Evolutionary conservation across 2,329 filamentous ascomycete species (phyloP).

Genomic region (Colletotrichum lupini): DNA sequence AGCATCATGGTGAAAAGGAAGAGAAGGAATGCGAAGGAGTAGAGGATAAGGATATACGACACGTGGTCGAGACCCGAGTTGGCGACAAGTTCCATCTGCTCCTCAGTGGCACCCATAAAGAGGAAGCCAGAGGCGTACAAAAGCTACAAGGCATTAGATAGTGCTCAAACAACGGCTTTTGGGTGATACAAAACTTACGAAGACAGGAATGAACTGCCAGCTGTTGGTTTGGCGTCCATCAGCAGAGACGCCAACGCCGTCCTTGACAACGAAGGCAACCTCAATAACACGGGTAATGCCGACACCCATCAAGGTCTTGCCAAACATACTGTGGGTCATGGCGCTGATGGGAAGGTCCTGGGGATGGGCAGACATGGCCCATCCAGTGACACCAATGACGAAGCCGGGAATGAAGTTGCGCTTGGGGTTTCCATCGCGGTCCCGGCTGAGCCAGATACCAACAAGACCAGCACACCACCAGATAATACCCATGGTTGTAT

Average conservation of each 20-base stretch:
- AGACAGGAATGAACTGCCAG: constrained; percentile 66
- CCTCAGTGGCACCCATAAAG: constrained; percentile 97
- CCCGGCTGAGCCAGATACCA: constrained; percentile 91
- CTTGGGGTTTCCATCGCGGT: constrained; percentile 85
- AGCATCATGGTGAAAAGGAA: constrained; percentile 94
- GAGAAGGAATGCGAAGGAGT: constrained; percentile 87
- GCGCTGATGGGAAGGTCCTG: constrained; percentile 86
- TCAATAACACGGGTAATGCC: constrained; percentile 89
- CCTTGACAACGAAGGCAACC: constrained; percentile 86
- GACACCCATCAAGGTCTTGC: constrained; percentile 93
- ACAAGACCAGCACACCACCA: constrained; percentile 97
- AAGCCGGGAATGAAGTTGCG: constrained; percentile 93
- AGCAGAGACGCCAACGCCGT: constrained; percentile 72
- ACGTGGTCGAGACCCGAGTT: constrained; percentile 85
- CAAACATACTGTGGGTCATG: constrained; percentile 89
- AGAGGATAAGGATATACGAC: constrained; percentile 91
- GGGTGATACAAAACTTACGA: constrained; percentile 57
- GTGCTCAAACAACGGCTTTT: not conserved
- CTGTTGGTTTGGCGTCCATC: constrained; percentile 76
- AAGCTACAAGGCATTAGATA: constrained; percentile 64
- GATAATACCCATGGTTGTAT: constrained; percentile 99
- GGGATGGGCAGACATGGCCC: constrained; percentile 93
- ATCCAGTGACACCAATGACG: constrained; percentile 91
- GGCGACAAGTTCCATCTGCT: constrained; percentile 87
- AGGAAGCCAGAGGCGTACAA: constrained; percentile 93